Percentiles rank a stretch among this genome's conserved stretches.
These are phyloP conservation scores for Chaetothyriales sp. DNA, from an alignment of 2,329 filamentous ascomycete genomes.

Conservation along the genomic window DNA sequence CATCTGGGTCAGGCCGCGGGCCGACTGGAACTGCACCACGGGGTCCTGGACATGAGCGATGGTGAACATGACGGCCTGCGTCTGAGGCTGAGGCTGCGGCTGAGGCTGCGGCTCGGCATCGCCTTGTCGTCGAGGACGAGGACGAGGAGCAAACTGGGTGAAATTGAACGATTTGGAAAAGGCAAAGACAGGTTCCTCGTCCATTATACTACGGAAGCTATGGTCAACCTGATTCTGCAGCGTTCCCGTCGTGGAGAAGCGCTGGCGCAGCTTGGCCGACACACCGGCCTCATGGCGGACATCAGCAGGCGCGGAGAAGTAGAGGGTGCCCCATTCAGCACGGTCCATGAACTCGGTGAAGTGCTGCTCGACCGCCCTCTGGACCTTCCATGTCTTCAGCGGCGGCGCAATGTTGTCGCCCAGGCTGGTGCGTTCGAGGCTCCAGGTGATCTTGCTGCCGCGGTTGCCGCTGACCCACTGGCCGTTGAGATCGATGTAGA, in stretches of 20 bases:
- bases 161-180: constrained; percentile 53
- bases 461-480: constrained; percentile 71
- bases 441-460: constrained; percentile 56
- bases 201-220: constrained; percentile 55
- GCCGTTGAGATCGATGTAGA: constrained; percentile 55
- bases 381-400: constrained; percentile 31
- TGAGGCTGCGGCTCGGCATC: constrained; percentile 17
- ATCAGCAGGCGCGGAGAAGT: constrained; percentile 57
- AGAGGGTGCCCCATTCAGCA: constrained; percentile 68
- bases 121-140: not conserved
- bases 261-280: constrained; percentile 48
- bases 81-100: constrained; percentile 27
- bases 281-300: constrained; percentile 56
- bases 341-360: constrained; percentile 60
- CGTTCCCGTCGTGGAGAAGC: constrained; percentile 52
- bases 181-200: constrained; percentile 68
- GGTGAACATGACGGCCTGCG: constrained; percentile 53
- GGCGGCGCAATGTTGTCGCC: constrained; percentile 10
- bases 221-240: constrained; percentile 52
- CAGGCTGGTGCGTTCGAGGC: constrained; percentile 35
- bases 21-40: constrained; percentile 63
- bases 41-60: constrained; percentile 64
- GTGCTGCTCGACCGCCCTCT: constrained; percentile 40
- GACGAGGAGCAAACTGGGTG: constrained; percentile 22
- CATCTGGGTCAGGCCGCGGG: constrained; percentile 63